Percentiles rank a stretch among this genome's conserved stretches.
Conservation (phyloP, 768 basidiomycete species). For the Termitomyces sp. region DNA sequence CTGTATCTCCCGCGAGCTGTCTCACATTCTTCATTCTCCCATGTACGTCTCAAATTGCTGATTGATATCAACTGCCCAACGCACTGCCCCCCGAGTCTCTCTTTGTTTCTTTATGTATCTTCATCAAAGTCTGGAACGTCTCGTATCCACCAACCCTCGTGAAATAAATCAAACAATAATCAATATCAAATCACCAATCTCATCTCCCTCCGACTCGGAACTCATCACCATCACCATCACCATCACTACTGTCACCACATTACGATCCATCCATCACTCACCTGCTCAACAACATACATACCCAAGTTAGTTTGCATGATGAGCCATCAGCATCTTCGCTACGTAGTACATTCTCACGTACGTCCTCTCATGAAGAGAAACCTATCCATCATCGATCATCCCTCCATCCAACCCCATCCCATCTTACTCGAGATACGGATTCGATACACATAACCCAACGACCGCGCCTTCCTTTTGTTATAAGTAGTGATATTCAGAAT, state of each 20-base stretch:
- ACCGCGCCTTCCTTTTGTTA: neutral
- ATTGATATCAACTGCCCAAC: constrained; percentile 1
- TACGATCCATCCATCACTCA: neutral
- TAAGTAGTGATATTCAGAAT: neutral
- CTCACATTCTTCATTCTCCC: neutral
- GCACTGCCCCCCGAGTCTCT: neutral
- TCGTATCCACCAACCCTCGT: neutral
- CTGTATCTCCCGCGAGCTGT: constrained; percentile 7
- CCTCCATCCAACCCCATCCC: no score
- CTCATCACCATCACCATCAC: neutral
- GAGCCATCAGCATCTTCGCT: neutral
- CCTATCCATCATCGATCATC: neutral
- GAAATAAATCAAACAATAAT: neutral
- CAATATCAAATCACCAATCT: neutral
- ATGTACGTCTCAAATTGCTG: constrained; percentile 7
- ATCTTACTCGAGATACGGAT: neutral
- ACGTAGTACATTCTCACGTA: neutral
- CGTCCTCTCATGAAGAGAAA: neutral
- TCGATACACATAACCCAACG: neutral
- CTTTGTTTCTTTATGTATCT: neutral
- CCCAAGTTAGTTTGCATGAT: neutral
- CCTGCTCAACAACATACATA: neutral
- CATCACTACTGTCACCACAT: neutral
- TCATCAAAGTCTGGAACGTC: constrained; percentile 5
- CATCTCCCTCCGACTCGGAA: neutral